phyloP scores from a whole-genome alignment of 805 yeast genomes.

The Hanseniaspora occidentalis region DNA sequence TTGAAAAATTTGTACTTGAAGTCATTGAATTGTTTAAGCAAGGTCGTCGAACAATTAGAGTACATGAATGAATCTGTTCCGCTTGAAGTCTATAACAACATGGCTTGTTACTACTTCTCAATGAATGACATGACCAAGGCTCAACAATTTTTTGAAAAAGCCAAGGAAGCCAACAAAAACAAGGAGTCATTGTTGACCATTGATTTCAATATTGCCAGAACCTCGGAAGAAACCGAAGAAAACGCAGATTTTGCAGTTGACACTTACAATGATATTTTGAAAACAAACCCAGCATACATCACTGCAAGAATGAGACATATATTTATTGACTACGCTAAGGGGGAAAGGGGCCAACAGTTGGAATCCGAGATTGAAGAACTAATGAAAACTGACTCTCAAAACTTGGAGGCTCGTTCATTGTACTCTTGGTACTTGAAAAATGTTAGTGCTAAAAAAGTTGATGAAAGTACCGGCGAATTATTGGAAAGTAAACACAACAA shows the following conservation, averaged over 20 bases:
- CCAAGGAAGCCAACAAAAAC: slow-evolving; percentile 24
- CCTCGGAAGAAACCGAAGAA: slow-evolving; percentile 34
- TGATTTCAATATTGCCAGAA: slow-evolving; percentile 67
- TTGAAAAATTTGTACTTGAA: slow-evolving; percentile 44
- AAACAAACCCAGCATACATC: slow-evolving; percentile 52
- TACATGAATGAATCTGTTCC: slow-evolving; percentile 28
- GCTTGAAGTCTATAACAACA: slow-evolving; percentile 60
- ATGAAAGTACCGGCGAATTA: slow-evolving; percentile 32
- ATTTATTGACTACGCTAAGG: slow-evolving; percentile 43
- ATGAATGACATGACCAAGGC: slow-evolving; percentile 52
- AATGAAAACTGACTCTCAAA: slow-evolving; percentile 39
- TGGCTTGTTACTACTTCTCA: slow-evolving; percentile 71
- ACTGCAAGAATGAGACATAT: slow-evolving; percentile 65
- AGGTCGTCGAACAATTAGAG: slow-evolving; percentile 41
- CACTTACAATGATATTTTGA: slow-evolving; percentile 43
- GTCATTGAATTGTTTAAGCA: slow-evolving; percentile 50
- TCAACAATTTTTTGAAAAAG: slow-evolving; percentile 37
- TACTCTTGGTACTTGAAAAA: slow-evolving; percentile 77
- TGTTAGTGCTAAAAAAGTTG: slow-evolving; percentile 35
- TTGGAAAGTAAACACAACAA: slow-evolving; percentile 71
- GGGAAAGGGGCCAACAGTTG: slow-evolving; percentile 28
- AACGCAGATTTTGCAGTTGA: slow-evolving; percentile 17
- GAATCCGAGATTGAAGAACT: slow-evolving; percentile 43
- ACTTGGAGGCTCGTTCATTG: slow-evolving; percentile 78
- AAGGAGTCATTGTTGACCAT: slow-evolving; percentile 31